These are phyloP conservation scores for Aspergillus viridinutans DNA, from an alignment of 2,329 filamentous ascomycete species.

Conservation along the genomic window DNA sequence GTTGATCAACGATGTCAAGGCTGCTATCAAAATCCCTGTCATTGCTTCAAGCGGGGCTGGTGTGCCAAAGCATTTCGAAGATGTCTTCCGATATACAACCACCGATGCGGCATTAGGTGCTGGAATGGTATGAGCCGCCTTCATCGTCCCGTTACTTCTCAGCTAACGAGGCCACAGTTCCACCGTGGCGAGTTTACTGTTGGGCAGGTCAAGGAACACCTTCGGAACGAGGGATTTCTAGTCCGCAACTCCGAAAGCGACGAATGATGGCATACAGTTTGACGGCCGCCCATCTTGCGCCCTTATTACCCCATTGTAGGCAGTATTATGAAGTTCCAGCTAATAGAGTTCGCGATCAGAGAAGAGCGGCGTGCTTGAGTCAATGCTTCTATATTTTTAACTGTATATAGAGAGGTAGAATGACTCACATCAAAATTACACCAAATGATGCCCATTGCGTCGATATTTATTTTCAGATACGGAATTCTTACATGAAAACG, in stretches of 20 bases:
- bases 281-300: not conserved
- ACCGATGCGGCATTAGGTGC: conserved; percentile 93
- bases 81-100: conserved; percentile 80
- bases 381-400: not conserved
- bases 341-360: not conserved
- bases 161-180: conserved; percentile 52
- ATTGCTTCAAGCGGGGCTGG: conserved; percentile 94
- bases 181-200: conserved; percentile 95
- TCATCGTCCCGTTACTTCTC: conserved; percentile 10
- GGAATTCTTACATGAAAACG: not conserved
- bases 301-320: not conserved
- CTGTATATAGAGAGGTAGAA: not conserved
- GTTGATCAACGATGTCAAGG: conserved; percentile 82
- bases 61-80: conserved; percentile 77
- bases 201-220: conserved; percentile 81
- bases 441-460: not conserved
- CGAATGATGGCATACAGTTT: not conserved
- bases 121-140: conserved; percentile 63
- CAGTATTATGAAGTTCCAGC: not conserved
- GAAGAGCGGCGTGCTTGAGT: not conserved
- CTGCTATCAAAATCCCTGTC: conserved; percentile 82
- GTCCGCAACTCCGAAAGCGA: conserved; percentile 70
- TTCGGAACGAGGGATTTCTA: conserved; percentile 66
- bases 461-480: not conserved
- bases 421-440: not conserved